Conservation (phyloP, 805 yeast species). For the Lachancea thermotolerans region DNA sequence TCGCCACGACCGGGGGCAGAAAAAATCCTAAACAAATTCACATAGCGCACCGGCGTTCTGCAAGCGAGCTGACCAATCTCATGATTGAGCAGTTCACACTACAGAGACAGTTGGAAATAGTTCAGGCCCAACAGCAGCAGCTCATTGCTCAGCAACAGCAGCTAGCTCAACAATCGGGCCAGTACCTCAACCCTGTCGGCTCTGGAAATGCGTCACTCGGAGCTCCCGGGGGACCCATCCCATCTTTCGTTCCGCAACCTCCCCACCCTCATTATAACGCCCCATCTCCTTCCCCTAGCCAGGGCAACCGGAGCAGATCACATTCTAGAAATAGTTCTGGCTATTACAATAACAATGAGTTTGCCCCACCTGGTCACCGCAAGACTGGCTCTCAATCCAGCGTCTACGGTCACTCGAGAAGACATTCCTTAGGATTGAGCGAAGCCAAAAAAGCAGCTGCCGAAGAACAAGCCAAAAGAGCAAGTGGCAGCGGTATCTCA, state of each 20-base stretch:
- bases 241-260: slow-evolving; percentile 24
- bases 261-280: slow-evolving; percentile 26
- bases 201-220: slow-evolving; percentile 10
- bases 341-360: slow-evolving; percentile 17
- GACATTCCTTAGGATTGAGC: slow-evolving; percentile 85
- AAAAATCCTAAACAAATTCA: slow-evolving; percentile 59
- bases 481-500: slow-evolving; percentile 16
- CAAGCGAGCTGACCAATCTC: slow-evolving; percentile 86
- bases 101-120: slow-evolving; percentile 87
- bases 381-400: slow-evolving; percentile 42
- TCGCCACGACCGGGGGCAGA: slow-evolving; percentile 32
- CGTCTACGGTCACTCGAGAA: slow-evolving; percentile 70
- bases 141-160: slow-evolving; percentile 36
- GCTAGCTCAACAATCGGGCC: slow-evolving; percentile 52
- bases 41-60: slow-evolving; percentile 95
- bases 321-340: slow-evolving; percentile 34
- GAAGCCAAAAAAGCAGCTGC: slow-evolving; percentile 99
- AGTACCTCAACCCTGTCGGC: slow-evolving; percentile 35
- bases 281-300: slow-evolving; percentile 3
- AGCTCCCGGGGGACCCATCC: slow-evolving; percentile 15
- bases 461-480: slow-evolving; percentile 69
- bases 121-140: slow-evolving; percentile 89
- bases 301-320: slow-evolving; percentile 27
- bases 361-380: slow-evolving; percentile 34
- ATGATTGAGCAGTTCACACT: slow-evolving; percentile 85